Conservation (phyloP, 371 early-diverging fungal genomes). For the Dichotomocladium elegans region DNA sequence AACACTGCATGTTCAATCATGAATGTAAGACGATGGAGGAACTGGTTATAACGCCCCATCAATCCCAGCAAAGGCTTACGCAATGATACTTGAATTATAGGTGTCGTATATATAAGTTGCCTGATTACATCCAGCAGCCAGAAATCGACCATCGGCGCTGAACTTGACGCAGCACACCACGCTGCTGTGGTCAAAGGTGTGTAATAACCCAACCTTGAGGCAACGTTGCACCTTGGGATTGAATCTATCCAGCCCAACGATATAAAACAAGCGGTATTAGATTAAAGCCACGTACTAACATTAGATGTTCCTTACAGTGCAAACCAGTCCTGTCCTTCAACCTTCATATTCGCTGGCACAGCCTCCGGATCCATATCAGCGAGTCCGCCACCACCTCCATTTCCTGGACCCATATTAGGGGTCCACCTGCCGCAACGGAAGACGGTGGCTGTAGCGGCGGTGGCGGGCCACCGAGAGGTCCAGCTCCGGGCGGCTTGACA, state of each 20-base stretch:
- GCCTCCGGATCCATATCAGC: conserved; percentile 82
- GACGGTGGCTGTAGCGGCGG: no score
- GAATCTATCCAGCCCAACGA: conserved; percentile 36
- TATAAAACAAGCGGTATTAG: not conserved
- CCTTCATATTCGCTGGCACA: conserved; percentile 74
- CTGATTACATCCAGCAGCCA: conserved; percentile 93
- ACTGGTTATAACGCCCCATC: not conserved
- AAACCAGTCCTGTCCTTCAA: conserved; percentile 89
- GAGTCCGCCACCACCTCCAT: conserved; percentile 39
- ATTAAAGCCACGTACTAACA: not conserved
- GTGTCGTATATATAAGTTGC: conserved; percentile 85
- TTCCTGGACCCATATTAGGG: conserved; percentile 3
- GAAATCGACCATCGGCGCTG: conserved; percentile 81
- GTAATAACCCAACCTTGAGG: conserved; percentile 76
- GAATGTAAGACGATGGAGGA: not conserved
- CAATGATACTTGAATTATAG: conserved; percentile 65
- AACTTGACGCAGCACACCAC: conserved; percentile 96
- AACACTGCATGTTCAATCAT: conserved; percentile 37
- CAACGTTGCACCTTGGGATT: conserved; percentile 64
- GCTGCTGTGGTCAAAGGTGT: conserved; percentile 77
- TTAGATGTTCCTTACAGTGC: conserved; percentile 49
- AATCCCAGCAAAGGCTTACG: conserved; percentile 40
- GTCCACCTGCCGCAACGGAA: conserved; percentile 4
- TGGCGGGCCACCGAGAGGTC: conserved; percentile 16
- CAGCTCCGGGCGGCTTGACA: conserved; percentile 15